phyloP scores from a whole-genome alignment of 345 rosid genomes.

The Gossypium rotundifolium region DNA sequence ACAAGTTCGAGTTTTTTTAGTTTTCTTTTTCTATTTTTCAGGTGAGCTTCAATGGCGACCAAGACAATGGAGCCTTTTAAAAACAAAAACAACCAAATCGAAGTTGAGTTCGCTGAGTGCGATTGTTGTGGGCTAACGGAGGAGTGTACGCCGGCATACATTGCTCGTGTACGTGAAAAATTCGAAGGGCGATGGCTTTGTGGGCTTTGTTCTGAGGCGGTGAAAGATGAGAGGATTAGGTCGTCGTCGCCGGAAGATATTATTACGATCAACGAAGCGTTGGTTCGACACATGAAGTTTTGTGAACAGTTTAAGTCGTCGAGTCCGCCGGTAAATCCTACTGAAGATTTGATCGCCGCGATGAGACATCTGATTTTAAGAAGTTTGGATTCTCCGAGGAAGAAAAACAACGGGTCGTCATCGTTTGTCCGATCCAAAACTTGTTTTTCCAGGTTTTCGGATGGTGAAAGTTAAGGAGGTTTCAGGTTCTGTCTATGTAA shows the following conservation, averaged over 20 bases:
- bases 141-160: slow-evolving; percentile 62
- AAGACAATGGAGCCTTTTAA: background rate
- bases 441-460: slow-evolving; percentile 13
- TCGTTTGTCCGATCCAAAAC: slow-evolving; percentile 12
- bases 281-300: slow-evolving; percentile 51
- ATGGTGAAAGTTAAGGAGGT: background rate
- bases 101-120: slow-evolving; percentile 48
- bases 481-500: background rate
- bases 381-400: slow-evolving; percentile 39
- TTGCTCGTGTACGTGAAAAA: slow-evolving; percentile 41
- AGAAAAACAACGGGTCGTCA: background rate
- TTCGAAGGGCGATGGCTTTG: slow-evolving; percentile 67
- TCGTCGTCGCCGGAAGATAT: slow-evolving; percentile 24
- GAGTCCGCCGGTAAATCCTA: slow-evolving; percentile 32
- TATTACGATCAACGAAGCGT: slow-evolving; percentile 48
- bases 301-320: slow-evolving; percentile 43
- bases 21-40: background rate
- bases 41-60: background rate
- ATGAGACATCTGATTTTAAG: slow-evolving; percentile 33
- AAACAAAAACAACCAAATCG: background rate
- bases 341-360: slow-evolving; percentile 37
- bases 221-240: slow-evolving; percentile 45
- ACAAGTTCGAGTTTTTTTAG: background rate
- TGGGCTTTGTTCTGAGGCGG: slow-evolving; percentile 71
- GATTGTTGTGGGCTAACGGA: slow-evolving; percentile 67